Evolutionary conservation across 495 filamentous ascomycete species (phyloP), one percentile per base, ranked within the genome.

Genomic region (Beverwykella pulmonaria): DNA sequence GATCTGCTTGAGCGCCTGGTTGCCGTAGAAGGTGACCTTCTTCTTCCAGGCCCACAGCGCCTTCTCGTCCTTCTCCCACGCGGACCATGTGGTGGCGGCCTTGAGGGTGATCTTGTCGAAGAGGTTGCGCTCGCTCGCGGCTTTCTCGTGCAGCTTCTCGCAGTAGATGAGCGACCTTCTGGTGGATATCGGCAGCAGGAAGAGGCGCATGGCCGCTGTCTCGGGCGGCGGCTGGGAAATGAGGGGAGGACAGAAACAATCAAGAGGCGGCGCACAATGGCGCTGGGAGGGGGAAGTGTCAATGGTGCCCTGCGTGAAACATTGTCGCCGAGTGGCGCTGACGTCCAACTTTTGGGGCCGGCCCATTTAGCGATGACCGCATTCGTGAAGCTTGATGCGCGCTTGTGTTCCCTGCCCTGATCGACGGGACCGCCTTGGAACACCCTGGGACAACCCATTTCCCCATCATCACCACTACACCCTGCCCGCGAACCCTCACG

Each of bases 171-270:
- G 84, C n/a, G 91, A 90, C 69, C 91, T 88, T 73, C 88, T 82
- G 10, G 92, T 96, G 54, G 93, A 96, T 73, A 99, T 91, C 52
- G 94, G 94, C 63, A 99, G 85, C 59, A 99, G 88, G 80, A 92
- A 96, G 75, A 99, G 85, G 76, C 92, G 90, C 94, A 99, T 98
- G 56, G 80, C 78, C 1, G 17, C 32, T 5, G 32, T 34, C 32
- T 36, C 12, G 46, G 54, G 26, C 17, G 55, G 53, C 30, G 39
- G 23, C 32, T 12, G 32, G 50, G 58, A 65, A 41, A 20, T 48
- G 39, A 30, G 39, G 52, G 36, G 63, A 54, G 22, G 52, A 68
- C 12, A 67, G 63, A 68, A 41, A 34, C 32, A n/a, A n/a, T n/a
- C n/a, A n/a, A n/a, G n/a, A n/a, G n/a, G n/a, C n/a, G 32, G 50